Evolutionary conservation across 2,329 filamentous ascomycete species (phyloP).

Genomic region (Talaromyces sp.): DNA sequence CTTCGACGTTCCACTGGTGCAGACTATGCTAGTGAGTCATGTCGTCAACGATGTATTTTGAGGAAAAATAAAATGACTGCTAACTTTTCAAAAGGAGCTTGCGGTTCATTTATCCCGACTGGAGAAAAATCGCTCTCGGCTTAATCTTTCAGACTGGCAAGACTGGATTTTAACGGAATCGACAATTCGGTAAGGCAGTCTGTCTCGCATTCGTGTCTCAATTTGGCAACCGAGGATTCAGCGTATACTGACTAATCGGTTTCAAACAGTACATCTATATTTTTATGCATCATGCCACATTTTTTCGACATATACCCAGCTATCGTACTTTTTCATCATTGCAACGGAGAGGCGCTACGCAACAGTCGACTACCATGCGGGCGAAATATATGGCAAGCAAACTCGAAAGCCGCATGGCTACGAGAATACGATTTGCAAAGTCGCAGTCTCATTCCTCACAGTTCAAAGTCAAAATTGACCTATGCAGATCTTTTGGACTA

Average conservation of each 20-base stretch:
- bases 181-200: background rate
- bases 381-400: conserved; percentile 9
- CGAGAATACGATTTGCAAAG: conserved; percentile 6
- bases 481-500: conserved; percentile 5
- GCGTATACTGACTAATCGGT: background rate
- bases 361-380: conserved; percentile 1
- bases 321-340: conserved; percentile 3
- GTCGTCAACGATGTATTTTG: background rate
- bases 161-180: conserved; percentile 10
- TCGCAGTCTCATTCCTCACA: background rate
- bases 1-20: conserved; percentile 11
- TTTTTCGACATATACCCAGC: conserved; percentile 2
- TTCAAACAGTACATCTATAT: conserved; percentile 4
- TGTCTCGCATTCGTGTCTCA: background rate
- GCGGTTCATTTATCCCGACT: background rate
- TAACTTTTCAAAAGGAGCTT: background rate
- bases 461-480: background rate
- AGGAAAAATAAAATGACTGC: background rate
- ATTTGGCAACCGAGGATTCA: background rate
- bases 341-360: background rate
- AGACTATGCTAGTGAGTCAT: conserved; percentile 9
- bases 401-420: background rate
- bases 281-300: background rate
- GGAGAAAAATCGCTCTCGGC: background rate
- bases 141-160: background rate